Conservation (phyloP, 2,329 filamentous ascomycete species). For the Colletotrichum sp. region DNA sequence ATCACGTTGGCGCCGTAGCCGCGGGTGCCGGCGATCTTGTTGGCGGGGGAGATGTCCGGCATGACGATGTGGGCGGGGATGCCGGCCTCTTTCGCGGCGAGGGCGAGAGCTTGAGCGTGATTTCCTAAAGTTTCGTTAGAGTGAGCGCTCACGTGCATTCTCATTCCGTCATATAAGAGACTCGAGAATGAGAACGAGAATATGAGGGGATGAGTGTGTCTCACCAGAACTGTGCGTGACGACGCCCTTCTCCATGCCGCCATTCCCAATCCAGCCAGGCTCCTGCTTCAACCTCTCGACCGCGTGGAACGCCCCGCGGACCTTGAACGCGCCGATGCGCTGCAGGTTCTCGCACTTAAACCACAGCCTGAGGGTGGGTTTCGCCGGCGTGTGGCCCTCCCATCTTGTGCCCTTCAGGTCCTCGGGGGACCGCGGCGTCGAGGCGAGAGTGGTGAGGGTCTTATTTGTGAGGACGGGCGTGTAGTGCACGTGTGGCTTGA, state of each 20-base stretch:
- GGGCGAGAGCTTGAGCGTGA: conserved; percentile 89
- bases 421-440: conserved; percentile 64
- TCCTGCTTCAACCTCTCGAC: conserved; percentile 71
- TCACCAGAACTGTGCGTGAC: conserved; percentile 89
- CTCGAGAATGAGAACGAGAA: background rate
- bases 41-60: conserved; percentile 83
- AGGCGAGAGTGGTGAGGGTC: conserved; percentile 78
- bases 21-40: conserved; percentile 84
- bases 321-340: conserved; percentile 91
- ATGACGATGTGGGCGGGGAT: conserved; percentile 91
- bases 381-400: conserved; percentile 60
- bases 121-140: conserved; percentile 65
- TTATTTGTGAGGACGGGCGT: conserved; percentile 84
- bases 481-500: conserved; percentile 77
- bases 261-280: conserved; percentile 64
- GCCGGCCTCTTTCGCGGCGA: conserved; percentile 76
- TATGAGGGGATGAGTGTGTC: background rate
- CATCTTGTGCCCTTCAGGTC: conserved; percentile 62
- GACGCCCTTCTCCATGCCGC: conserved; percentile 71
- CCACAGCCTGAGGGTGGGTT: conserved; percentile 75
- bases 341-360: conserved; percentile 98
- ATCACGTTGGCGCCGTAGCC: conserved; percentile 79
- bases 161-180: background rate
- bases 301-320: conserved; percentile 88
- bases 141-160: background rate